A percentile compares a stretch with the other conserved stretches of the same genome.
Conservation (phyloP, 1,139 yeast species). For the Geotrichum citri-aurantii region DNA sequence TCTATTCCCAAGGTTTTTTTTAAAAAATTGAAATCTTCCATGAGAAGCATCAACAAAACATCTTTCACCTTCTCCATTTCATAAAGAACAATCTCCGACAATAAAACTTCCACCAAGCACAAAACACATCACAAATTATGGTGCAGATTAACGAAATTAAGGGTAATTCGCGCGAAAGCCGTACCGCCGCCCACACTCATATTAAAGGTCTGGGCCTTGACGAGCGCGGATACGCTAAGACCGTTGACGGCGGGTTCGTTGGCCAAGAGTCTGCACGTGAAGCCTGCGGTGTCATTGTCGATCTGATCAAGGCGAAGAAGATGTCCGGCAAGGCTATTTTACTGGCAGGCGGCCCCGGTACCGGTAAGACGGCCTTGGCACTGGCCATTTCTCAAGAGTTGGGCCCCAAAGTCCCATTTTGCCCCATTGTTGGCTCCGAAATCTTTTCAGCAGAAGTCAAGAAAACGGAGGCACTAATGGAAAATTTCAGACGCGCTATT, state of each 20-base stretch:
- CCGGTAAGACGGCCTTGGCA: slow-evolving; percentile 96
- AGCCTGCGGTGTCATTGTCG: slow-evolving; percentile 95
- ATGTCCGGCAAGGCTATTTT: slow-evolving; percentile 96
- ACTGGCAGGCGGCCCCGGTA: slow-evolving; percentile 96
- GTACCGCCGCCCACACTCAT: slow-evolving; percentile 97
- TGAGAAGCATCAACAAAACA: not conserved
- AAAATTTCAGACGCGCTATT: slow-evolving; percentile 92
- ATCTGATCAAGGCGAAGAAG: slow-evolving; percentile 83
- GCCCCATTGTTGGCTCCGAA: slow-evolving; percentile 96
- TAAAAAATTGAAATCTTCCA: not conserved
- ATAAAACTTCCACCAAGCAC: not conserved
- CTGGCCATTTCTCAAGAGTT: slow-evolving; percentile 93
- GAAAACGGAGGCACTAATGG: slow-evolving; percentile 96
- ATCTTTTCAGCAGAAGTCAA: slow-evolving; percentile 95
- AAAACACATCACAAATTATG: slow-evolving; percentile 39
- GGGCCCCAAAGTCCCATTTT: slow-evolving; percentile 97
- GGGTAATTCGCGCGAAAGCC: slow-evolving; percentile 55
- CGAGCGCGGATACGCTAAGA: slow-evolving; percentile 80
- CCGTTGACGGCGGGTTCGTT: slow-evolving; percentile 88
- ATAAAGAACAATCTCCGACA: not conserved
- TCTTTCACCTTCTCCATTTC: not conserved
- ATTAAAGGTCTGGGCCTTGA: slow-evolving; percentile 93
- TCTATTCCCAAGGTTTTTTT: not conserved
- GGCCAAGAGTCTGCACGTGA: slow-evolving; percentile 95
- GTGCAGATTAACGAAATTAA: slow-evolving; percentile 82